Conservation (phyloP, 1,139 yeast species). For the Geotrichum macrosporum region DNA sequence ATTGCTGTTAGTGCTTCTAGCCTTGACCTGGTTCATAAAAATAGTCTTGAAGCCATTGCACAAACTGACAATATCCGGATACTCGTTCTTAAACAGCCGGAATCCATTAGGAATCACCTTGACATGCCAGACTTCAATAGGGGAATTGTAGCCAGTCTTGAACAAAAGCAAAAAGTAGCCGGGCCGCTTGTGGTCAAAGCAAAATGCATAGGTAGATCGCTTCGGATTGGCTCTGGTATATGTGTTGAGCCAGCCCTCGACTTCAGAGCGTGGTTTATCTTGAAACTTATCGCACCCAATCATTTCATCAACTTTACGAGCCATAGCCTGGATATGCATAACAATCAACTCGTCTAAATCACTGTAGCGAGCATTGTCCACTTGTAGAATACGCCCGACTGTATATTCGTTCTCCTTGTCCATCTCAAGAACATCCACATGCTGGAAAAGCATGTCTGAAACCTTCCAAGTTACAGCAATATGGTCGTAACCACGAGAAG, state of each 20-base stretch:
- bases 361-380: constrained; percentile 63
- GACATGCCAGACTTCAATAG: constrained; percentile 83
- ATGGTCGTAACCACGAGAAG: constrained; percentile 82
- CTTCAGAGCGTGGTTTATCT: constrained; percentile 73
- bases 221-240: constrained; percentile 89
- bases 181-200: constrained; percentile 85
- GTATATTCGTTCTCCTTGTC: constrained; percentile 60
- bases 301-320: constrained; percentile 80
- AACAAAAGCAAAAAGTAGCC: constrained; percentile 87
- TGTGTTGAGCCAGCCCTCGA: constrained; percentile 80
- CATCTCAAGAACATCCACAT: constrained; percentile 76
- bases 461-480: constrained; percentile 96
- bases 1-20: constrained; percentile 1
- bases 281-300: constrained; percentile 83
- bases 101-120: constrained; percentile 84
- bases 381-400: constrained; percentile 58
- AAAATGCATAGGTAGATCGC: constrained; percentile 86
- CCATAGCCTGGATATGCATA: constrained; percentile 81
- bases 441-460: constrained; percentile 85
- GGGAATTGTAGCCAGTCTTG: constrained; percentile 68
- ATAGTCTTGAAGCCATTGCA: constrained; percentile 88
- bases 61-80: constrained; percentile 79
- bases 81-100: constrained; percentile 69
- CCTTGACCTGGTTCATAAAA: constrained; percentile 26
- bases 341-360: constrained; percentile 93